These are phyloP conservation scores for Camillea tinctor DNA, from an alignment of 2,329 filamentous ascomycete species.

Conservation along the genomic window DNA sequence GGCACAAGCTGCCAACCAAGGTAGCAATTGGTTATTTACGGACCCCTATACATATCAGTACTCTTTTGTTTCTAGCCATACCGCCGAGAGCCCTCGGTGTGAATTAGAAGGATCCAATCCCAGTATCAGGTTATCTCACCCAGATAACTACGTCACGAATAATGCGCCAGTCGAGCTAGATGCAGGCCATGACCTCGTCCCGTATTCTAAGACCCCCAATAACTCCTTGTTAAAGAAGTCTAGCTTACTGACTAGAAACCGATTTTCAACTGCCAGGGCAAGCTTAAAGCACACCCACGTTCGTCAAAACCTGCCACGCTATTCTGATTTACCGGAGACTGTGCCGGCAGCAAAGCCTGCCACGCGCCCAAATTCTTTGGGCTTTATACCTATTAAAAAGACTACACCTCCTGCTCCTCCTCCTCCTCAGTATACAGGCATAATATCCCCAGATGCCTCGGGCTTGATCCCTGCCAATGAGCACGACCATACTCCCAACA, in stretches of 20 bases:
- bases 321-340: background rate
- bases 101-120: background rate
- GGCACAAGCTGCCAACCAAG: background rate
- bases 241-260: background rate
- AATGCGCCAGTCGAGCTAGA: background rate
- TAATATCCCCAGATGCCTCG: background rate
- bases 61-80: background rate
- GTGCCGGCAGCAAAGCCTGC: background rate
- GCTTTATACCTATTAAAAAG: background rate
- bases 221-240: background rate
- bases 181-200: background rate
- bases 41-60: background rate
- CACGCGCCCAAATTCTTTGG: background rate
- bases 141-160: too few relatives aligned
- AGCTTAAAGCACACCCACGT: background rate
- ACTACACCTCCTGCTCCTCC: background rate
- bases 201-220: background rate
- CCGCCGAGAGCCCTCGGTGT: background rate
- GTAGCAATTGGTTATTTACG: background rate
- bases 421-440: background rate
- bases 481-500: background rate
- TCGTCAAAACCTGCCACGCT: background rate
- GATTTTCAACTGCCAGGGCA: background rate
- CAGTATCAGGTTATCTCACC: background rate
- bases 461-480: background rate